These are phyloP conservation scores for Atalantia buxifolia DNA, from an alignment of 345 rosid species.

Conservation along the genomic window DNA sequence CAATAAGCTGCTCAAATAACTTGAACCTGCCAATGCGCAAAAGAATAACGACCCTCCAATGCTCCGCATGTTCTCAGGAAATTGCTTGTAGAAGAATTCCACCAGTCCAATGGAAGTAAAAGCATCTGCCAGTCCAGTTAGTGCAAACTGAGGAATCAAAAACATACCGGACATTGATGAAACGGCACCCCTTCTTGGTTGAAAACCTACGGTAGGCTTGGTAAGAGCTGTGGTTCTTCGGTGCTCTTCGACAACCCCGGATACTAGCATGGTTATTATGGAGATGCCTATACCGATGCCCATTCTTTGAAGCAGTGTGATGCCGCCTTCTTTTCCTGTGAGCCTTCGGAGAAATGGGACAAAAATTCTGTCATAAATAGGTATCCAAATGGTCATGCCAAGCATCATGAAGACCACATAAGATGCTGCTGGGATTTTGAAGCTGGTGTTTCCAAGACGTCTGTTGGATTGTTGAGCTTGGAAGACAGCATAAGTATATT, in stretches of 20 bases:
- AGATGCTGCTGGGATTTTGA: slow-evolving; percentile 47
- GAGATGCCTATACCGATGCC: slow-evolving; percentile 36
- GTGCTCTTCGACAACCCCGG: slow-evolving; percentile 32
- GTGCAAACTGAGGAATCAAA: slow-evolving; percentile 42
- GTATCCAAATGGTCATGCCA: slow-evolving; percentile 32
- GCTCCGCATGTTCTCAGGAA: slow-evolving; percentile 62
- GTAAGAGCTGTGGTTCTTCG: slow-evolving; percentile 39
- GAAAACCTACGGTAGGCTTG: slow-evolving; percentile 36
- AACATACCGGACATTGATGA: slow-evolving; percentile 46
- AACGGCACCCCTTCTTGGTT: slow-evolving; percentile 41
- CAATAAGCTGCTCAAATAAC: slow-evolving; percentile 38
- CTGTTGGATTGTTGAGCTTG: slow-evolving; percentile 45
- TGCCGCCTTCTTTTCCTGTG: slow-evolving; percentile 46
- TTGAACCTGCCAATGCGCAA: slow-evolving; percentile 38
- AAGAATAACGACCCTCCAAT: slow-evolving; percentile 43
- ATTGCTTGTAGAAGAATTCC: slow-evolving; percentile 57
- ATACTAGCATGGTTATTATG: slow-evolving; percentile 30
- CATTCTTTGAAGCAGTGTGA: slow-evolving; percentile 47
- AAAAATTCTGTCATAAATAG: slow-evolving; percentile 36
- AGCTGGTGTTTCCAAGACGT: slow-evolving; percentile 29
- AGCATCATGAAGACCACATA: slow-evolving; percentile 45
- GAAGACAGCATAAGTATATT: slow-evolving; percentile 41
- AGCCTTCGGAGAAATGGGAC: slow-evolving; percentile 34
- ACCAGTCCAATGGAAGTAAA: slow-evolving; percentile 35
- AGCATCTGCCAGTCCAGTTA: slow-evolving; percentile 49